phyloP scores from a whole-genome alignment of 768 basidiomycete species.

The Gymnopilus junonius region DNA sequence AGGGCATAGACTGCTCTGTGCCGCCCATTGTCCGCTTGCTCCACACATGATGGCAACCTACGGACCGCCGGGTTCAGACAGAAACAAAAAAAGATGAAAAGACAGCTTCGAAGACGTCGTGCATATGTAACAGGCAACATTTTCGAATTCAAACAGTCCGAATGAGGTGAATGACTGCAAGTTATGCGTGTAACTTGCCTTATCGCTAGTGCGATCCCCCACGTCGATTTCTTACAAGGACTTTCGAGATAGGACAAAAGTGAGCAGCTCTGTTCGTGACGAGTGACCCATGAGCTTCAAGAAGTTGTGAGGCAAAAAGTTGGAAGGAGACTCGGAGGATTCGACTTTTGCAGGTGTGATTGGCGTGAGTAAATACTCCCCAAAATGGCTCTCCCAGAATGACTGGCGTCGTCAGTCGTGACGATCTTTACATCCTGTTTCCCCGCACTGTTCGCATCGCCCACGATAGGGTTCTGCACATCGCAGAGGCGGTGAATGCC shows the following conservation, averaged over 20 bases:
- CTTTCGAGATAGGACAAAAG: too few species aligned
- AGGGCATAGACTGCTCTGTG: not conserved
- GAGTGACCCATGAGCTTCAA: too few species aligned
- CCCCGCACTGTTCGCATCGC: not conserved
- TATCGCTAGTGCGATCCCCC: too few species aligned
- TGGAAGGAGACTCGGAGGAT: too few species aligned
- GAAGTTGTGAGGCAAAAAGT: too few species aligned
- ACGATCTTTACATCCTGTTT: not conserved
- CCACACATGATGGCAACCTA: not conserved
- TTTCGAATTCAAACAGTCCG: not conserved
- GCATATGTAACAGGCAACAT: too few species aligned
- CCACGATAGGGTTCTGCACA: not conserved
- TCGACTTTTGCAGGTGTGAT: not conserved
- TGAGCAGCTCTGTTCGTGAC: too few species aligned
- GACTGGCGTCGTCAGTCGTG: not conserved
- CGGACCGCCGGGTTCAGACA: not conserved
- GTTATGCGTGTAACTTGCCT: not conserved
- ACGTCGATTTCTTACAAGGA: too few species aligned
- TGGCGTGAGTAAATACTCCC: not conserved
- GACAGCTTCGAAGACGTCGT: not conserved
- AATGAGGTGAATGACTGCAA: not conserved
- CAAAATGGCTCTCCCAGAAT: not conserved
- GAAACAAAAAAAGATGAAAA: not conserved
- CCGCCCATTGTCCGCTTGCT: not conserved
- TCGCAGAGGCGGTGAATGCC: not conserved